Percentiles rank a stretch among this genome's conserved stretches.
Evolutionary conservation across 2,329 filamentous ascomycete species (phyloP).

Genomic region (Chalara sp.): DNA sequence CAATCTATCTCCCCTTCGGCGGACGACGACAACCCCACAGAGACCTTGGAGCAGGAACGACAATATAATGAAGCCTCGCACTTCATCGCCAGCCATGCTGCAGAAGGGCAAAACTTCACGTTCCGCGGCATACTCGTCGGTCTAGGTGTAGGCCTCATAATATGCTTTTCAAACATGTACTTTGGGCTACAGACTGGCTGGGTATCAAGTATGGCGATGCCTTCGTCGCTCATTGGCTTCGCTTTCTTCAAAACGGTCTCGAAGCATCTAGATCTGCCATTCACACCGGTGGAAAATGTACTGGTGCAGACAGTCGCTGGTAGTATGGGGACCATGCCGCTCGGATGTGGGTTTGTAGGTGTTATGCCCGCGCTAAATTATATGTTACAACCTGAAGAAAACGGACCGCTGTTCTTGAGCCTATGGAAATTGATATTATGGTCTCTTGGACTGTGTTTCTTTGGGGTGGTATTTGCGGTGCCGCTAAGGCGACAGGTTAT

Average conservation of each 20-base stretch:
- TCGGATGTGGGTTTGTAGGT: conserved; percentile 92
- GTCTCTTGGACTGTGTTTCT: conserved; percentile 90
- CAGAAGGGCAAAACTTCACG: conserved; percentile 66
- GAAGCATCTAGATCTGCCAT: conserved; percentile 68
- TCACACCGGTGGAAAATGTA: conserved; percentile 93
- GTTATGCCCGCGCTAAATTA: conserved; percentile 92
- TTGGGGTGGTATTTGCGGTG: conserved; percentile 94
- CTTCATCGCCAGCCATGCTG: conserved; percentile 24
- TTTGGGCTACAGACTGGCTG: conserved; percentile 88
- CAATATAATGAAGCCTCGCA: conserved; percentile 20
- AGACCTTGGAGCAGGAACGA: conserved; percentile 8
- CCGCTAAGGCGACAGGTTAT: conserved; percentile 87
- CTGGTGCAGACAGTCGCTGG: conserved; percentile 94
- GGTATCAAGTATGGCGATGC: conserved; percentile 93
- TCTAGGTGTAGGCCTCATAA: conserved; percentile 77
- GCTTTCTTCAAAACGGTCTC: conserved; percentile 81
- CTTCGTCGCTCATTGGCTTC: conserved; percentile 87
- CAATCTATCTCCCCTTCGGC: conserved; percentile 15
- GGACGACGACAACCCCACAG: conserved; percentile 3
- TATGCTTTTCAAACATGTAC: conserved; percentile 97
- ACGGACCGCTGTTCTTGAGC: conserved; percentile 66
- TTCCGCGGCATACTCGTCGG: conserved; percentile 73
- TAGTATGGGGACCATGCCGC: conserved; percentile 91
- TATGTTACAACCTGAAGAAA: conserved; percentile 69
- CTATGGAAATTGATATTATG: conserved; percentile 78